Evolutionary conservation across 2,329 filamentous ascomycete genomes (phyloP), one percentile per base, ranked within the genome.

Genomic region (Fusarium albosuccineum): DNA sequence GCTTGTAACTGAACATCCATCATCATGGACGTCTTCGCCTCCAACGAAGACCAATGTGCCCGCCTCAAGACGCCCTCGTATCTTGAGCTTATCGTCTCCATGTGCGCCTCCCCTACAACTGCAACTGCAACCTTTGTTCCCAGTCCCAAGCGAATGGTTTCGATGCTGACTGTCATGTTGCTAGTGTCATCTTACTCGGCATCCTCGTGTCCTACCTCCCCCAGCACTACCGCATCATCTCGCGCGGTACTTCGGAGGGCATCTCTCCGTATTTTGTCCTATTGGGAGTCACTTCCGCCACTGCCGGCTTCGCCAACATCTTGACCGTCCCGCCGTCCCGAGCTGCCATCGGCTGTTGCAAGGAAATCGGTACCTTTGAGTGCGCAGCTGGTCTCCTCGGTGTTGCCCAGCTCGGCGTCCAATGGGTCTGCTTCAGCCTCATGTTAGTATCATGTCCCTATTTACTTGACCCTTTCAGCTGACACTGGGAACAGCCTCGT

Each of bases 201-300:
- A 94, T 98, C 73, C 84, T 97, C 64, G 82, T 97, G 60, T 98
- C 95, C 34, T 99, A 99, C 81, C 86, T 98, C 3, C 96, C 96
- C 1, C 96, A 99, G 77, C 95, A 98, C 80, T 87, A 91, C 78
- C 93, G 96, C 74, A 98, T 99, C 80, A 92, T 97, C 70, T 84
- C 87, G 40, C 89, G 94, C 57, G 88, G 90, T 64, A 96, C 93
- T 13, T 97, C 95, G 22, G 95, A 97, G 78, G 96, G 96, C 65
- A 94, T 99, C 65, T 97, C 94, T 30, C 95, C 96, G 9, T 96
- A 95, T 79, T 99, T 97, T 76, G 90, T 99, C 67, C 87, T 98
- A 2, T 88, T 99, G n/a, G 96, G 96, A 62, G 93, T 92, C 27
- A 95, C 95, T 2, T 97, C 93, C 8, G 92, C 92, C 72, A 97